Base-by-base conservation (phyloP, 2,329 filamentous ascomycete genomes). In the Dothideomycetes sp. region DNA sequence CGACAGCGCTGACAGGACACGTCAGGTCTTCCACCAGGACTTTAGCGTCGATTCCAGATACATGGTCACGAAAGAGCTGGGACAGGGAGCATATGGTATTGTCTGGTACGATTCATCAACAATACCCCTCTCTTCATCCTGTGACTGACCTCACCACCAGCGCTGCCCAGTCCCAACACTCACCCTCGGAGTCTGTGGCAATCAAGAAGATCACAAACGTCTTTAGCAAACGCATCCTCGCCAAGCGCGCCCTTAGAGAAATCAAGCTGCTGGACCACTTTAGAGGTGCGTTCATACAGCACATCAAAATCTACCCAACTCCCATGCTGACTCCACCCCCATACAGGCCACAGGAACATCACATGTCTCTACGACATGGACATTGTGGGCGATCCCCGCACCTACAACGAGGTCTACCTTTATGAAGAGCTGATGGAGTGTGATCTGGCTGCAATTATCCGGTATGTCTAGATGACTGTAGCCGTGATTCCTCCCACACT, bases 171-270 rank as follows among this genome's bases (percentile, higher is more conserved):
- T 95, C 39, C 96, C 72, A 81, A 79, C 59, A 79, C 87, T 62
- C 93, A 84, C 22, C 81, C 24, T 36, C 79, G 56, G 91, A 98
- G 61, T 88, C 89, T 31, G 88, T 98, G 47, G 91, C 91, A 55
- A 91, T 98, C 72, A 98, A 98, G 69, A 98, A 98, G 68, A 86
- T 98, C 61, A 98, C 91, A 70, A 98, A 98, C 83, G 89, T 98
- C 55, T 98, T 98, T 67, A 95, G 87, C 75, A 98, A 98, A 71
- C 96, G 96, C 78, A 98, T 98, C 53, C 75, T 98, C 51, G 91
- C 91, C 55, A 98, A 98, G 79, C 84, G 91, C 58, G 91, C 91
- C 36, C 66, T 98, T 71, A 80, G 91, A 63, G 91, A 98, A 69
- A 96, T 98, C 68, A 98, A 96, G 76, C 76, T 98, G 52, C 73